A percentile compares a stretch with the other conserved stretches of the same genome.
Evolutionary conservation across 1,284 basidiomycete genomes (phyloP).

Genomic region (Malassezia cuniculi): DNA sequence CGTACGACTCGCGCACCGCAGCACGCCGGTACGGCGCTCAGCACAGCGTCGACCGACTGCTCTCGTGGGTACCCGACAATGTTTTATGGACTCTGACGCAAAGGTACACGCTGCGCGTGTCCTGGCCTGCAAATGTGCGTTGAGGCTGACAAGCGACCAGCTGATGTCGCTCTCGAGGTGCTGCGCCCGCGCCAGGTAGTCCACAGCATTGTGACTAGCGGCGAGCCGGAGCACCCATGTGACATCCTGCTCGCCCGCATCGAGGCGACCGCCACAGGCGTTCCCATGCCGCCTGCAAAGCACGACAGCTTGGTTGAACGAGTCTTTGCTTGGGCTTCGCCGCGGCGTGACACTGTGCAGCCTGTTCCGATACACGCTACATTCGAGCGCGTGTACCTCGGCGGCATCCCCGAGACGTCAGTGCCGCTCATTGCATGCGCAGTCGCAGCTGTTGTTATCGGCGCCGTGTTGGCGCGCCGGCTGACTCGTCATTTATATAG

Average conservation of each 20-base stretch:
- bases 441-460: not conserved
- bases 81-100: slow-evolving; percentile 6
- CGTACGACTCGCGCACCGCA: too few species aligned
- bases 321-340: not conserved
- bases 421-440: not conserved
- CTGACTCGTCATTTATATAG: too few species aligned
- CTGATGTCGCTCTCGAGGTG: slow-evolving; percentile 1
- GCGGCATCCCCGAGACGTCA: slow-evolving; percentile 4
- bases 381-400: slow-evolving; percentile 12
- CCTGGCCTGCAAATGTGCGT: slow-evolving; percentile 10
- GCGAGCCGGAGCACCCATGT: slow-evolving; percentile 1
- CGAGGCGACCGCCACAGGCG: not conserved
- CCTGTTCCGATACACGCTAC: slow-evolving; percentile 3
- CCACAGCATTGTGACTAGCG: not conserved
- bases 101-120: slow-evolving; percentile 10
- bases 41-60: not conserved
- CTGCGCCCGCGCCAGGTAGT: not conserved
- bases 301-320: not conserved
- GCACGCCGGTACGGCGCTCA: too few species aligned
- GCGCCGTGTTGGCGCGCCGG: too few species aligned
- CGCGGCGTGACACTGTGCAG: not conserved
- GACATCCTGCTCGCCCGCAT: slow-evolving; percentile 3
- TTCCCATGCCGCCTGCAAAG: not conserved
- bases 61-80: not conserved
- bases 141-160: not conserved